A percentile compares a stretch with the other conserved stretches of the same genome.
Evolutionary conservation across 2,329 filamentous ascomycete species (phyloP).

Genomic region (Fusarium siculi): DNA sequence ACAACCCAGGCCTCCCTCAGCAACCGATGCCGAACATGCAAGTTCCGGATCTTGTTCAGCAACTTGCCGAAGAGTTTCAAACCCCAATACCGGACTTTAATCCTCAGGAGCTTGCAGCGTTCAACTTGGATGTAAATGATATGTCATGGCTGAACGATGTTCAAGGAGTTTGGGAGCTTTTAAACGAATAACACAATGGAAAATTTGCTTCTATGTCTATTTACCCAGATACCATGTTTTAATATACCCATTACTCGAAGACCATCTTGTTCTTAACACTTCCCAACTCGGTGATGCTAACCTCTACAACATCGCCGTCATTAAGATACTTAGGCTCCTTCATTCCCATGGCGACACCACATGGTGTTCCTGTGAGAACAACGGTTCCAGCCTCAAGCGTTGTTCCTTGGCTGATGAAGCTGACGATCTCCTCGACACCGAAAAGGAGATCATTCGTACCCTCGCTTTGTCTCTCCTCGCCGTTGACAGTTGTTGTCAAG

Average conservation of each 20-base stretch:
- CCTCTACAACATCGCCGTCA: constrained; percentile 56
- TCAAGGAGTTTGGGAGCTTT: constrained; percentile 46
- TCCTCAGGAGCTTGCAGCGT: constrained; percentile 41
- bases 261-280: constrained; percentile 53
- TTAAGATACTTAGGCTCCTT: constrained; percentile 56
- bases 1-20: background rate
- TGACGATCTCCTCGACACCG: constrained; percentile 57
- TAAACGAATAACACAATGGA: constrained; percentile 34
- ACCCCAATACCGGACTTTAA: constrained; percentile 36
- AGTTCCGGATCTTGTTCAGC: constrained; percentile 24
- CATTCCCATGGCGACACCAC: constrained; percentile 60
- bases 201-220: background rate
- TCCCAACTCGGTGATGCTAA: constrained; percentile 53
- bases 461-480: constrained; percentile 60
- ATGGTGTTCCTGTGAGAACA: constrained; percentile 60
- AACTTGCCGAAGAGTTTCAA: constrained; percentile 37
- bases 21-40: background rate
- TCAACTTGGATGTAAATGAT: constrained; percentile 47
- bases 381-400: constrained; percentile 63
- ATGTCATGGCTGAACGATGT: constrained; percentile 50
- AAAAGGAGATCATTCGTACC: constrained; percentile 63
- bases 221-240: background rate
- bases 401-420: constrained; percentile 59
- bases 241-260: constrained; percentile 41
- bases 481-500: constrained; percentile 59